Evolutionary conservation across 495 filamentous ascomycete genomes (phyloP).

Genomic region (Astrothelium macrocarpum): DNA sequence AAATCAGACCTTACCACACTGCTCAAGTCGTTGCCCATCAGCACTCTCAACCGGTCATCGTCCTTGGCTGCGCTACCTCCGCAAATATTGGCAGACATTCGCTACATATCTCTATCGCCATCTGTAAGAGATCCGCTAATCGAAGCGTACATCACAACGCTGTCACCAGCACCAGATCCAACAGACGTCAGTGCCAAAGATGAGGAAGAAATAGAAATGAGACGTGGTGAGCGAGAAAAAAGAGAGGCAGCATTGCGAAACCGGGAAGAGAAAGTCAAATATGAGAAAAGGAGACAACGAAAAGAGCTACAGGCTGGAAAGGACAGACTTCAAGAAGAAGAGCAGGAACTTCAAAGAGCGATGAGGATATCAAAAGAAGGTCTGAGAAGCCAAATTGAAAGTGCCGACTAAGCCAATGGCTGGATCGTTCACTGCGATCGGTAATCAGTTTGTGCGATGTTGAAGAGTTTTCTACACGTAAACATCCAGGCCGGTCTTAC

Average conservation of each 20-base stretch:
- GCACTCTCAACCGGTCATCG: constrained; percentile 56
- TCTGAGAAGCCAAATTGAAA: constrained; percentile 19
- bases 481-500: no score
- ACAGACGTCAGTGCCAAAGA: constrained; percentile 44
- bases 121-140: constrained; percentile 63
- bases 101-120: constrained; percentile 69
- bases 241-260: constrained; percentile 68
- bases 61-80: constrained; percentile 56
- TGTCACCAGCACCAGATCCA: constrained; percentile 55
- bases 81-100: constrained; percentile 60
- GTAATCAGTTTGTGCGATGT: no score
- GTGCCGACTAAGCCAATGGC: neutral
- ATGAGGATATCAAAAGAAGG: constrained; percentile 69
- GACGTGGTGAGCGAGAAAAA: constrained; percentile 52
- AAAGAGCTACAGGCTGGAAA: constrained; percentile 57
- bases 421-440: neutral
- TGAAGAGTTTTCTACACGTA: neutral
- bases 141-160: constrained; percentile 62
- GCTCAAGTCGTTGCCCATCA: constrained; percentile 57
- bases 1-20: constrained; percentile 74
- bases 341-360: constrained; percentile 67
- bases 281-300: constrained; percentile 61
- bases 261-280: constrained; percentile 60
- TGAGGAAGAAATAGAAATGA: constrained; percentile 50
- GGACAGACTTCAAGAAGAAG: constrained; percentile 61